phyloP scores from a whole-genome alignment of 1,284 basidiomycete species.

The Sanguinoderma infundibulare region DNA sequence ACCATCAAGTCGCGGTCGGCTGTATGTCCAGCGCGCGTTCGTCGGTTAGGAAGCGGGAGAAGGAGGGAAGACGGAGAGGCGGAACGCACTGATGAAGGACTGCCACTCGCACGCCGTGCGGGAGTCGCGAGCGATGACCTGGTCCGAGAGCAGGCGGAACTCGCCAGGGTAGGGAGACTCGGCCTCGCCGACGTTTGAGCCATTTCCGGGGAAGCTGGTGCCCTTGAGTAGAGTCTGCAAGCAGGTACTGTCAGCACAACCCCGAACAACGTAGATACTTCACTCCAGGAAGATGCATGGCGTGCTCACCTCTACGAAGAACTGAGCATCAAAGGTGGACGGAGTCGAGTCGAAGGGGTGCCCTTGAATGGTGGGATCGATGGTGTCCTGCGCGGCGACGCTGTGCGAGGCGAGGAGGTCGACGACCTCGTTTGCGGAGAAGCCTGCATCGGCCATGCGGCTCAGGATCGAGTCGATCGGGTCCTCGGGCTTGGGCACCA shows the following conservation, averaged over 20 bases:
- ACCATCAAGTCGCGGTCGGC: slow-evolving; percentile 38
- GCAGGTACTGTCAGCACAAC: not conserved
- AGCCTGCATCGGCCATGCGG: slow-evolving; percentile 42
- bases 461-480: slow-evolving; percentile 43
- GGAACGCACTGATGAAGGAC: slow-evolving; percentile 29
- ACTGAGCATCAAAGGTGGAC: slow-evolving; percentile 40
- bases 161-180: slow-evolving; percentile 36
- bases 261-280: not conserved
- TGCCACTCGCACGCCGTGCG: slow-evolving; percentile 43
- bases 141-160: slow-evolving; percentile 42
- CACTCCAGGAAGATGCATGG: slow-evolving; percentile 39
- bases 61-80: not conserved
- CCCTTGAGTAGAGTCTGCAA: slow-evolving; percentile 37
- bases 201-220: slow-evolving; percentile 33
- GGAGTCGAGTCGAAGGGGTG: slow-evolving; percentile 46
- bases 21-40: slow-evolving; percentile 7
- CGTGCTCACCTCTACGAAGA: slow-evolving; percentile 43
- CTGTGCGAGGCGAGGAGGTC: slow-evolving; percentile 46
- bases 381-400: slow-evolving; percentile 39
- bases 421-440: slow-evolving; percentile 40
- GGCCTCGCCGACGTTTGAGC: slow-evolving; percentile 32
- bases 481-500: slow-evolving; percentile 46
- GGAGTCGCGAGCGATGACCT: slow-evolving; percentile 30
- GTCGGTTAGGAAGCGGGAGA: not conserved
- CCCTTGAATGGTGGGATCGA: slow-evolving; percentile 28